Conservation (phyloP, 2,329 filamentous ascomycete species). For the Apiospora phragmitis region DNA sequence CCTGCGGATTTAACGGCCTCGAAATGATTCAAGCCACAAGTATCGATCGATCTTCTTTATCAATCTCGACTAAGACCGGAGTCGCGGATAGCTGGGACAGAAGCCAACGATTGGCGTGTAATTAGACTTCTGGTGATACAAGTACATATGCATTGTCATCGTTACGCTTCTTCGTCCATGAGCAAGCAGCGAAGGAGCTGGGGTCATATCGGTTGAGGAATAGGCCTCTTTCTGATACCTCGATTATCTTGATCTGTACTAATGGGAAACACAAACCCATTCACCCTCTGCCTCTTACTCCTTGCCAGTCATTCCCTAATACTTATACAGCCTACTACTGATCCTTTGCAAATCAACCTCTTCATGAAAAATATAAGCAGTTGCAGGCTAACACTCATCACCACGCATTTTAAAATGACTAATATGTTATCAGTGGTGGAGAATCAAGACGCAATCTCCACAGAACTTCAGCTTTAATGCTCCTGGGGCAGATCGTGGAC, state of each 20-base stretch:
- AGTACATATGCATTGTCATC: not conserved
- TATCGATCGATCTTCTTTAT: no score
- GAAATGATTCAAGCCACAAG: not conserved
- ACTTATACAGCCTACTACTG: not conserved
- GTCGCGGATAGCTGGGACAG: no score
- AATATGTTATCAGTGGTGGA: not conserved
- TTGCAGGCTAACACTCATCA: rapidly evolving
- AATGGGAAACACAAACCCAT: not conserved
- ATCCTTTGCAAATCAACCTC: not conserved
- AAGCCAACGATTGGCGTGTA: not conserved
- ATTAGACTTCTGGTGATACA: not conserved
- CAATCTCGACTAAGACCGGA: no score
- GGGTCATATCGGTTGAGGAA: not conserved
- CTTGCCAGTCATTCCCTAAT: not conserved
- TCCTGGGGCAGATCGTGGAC: not conserved
- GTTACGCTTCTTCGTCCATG: not conserved
- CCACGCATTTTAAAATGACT: not conserved
- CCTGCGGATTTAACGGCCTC: not conserved
- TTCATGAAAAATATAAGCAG: not conserved
- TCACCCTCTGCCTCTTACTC: not conserved
- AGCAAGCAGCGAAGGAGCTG: not conserved
- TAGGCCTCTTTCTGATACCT: not conserved
- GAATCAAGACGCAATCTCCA: not conserved
- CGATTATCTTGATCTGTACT: not conserved
- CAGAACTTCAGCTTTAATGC: not conserved